Base-by-base conservation (phyloP, 805 yeast species). In the Candida berthetii region DNA sequence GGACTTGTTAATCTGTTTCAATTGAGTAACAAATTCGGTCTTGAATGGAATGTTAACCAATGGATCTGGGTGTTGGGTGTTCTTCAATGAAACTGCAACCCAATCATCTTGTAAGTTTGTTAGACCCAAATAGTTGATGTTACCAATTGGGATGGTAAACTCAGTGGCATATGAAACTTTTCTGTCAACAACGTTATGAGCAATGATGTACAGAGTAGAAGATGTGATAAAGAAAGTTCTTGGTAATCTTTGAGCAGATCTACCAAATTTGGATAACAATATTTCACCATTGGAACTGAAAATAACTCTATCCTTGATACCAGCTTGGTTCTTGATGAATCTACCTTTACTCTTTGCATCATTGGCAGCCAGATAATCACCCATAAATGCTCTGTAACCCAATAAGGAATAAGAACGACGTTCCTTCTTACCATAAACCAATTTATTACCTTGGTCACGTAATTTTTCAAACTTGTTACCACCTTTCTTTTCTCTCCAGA, bases 311-410 rank as follows among this genome's bases (percentile, higher is more conserved):
- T 84, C 96, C 15, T 65, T 66, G 34, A 93, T 76, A 5, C 90
- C 88, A 10, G 78, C 75, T 42, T 83, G 80, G 39, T 73, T 76
- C 47, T 79, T 72, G 39, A 93, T 66, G 55, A 82, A 88, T 25
- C 81, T 78, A 41, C 99, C 99, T 58, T 61, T 76, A 4, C 86
- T 78, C 35, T 85, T 86, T 19, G 74, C 60, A 49, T 82, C 85
- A 63, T 88, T 90, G 55, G 96, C 85, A 14, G 81, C 86, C 46
- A 93, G 65, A 53, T 93, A 93, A 61, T 93, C 99, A n/a, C 98
- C 99, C 81, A 85, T 76, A 52, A 76, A 95, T 7, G 91, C 82
- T 52, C 99, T 76, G 40, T 82, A 84, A 0, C 98, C 98, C 34
- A 89, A 62, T 57, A 93, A 66, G 22, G 96, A 85, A 74, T 89